Evolutionary conservation across 2,329 filamentous ascomycete genomes (phyloP).

Genomic region (Aaosphaeria pasadenensis): DNA sequence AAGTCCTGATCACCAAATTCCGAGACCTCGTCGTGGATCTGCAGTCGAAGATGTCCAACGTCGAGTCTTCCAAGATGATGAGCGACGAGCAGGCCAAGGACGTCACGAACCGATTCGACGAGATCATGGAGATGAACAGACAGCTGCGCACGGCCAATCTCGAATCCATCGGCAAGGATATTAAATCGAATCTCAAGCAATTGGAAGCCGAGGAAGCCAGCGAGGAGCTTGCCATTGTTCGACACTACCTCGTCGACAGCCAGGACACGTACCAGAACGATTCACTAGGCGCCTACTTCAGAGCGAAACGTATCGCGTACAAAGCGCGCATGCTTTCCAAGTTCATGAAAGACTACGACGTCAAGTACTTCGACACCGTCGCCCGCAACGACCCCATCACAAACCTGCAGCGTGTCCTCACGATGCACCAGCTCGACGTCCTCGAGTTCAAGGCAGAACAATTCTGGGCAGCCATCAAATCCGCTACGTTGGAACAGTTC

Average conservation of each 20-base stretch:
- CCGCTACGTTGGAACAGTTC: constrained; percentile 77
- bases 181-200: constrained; percentile 82
- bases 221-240: constrained; percentile 85
- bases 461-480: constrained; percentile 76
- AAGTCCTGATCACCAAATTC: constrained; percentile 86
- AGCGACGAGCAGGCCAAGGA: constrained; percentile 92
- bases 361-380: constrained; percentile 52
- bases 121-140: constrained; percentile 96
- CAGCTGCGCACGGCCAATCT: constrained; percentile 87
- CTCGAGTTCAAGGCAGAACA: constrained; percentile 79
- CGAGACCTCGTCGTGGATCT: constrained; percentile 82
- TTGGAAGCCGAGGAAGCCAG: constrained; percentile 85
- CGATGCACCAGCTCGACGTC: constrained; percentile 81
- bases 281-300: constrained; percentile 81
- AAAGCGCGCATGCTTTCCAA: constrained; percentile 77
- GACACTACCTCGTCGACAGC: constrained; percentile 83
- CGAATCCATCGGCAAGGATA: constrained; percentile 90
- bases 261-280: constrained; percentile 66
- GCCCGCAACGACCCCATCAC: constrained; percentile 76
- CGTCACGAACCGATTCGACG: constrained; percentile 79
- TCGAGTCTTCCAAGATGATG: constrained; percentile 86
- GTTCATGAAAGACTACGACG: constrained; percentile 67
- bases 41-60: constrained; percentile 84
- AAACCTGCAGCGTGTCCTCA: constrained; percentile 61
- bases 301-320: constrained; percentile 84